Percentiles rank a stretch among this genome's conserved stretches.
Evolutionary conservation across 768 basidiomycete species (phyloP).

Genomic region (Porphyrellus cyaneotinctus): DNA sequence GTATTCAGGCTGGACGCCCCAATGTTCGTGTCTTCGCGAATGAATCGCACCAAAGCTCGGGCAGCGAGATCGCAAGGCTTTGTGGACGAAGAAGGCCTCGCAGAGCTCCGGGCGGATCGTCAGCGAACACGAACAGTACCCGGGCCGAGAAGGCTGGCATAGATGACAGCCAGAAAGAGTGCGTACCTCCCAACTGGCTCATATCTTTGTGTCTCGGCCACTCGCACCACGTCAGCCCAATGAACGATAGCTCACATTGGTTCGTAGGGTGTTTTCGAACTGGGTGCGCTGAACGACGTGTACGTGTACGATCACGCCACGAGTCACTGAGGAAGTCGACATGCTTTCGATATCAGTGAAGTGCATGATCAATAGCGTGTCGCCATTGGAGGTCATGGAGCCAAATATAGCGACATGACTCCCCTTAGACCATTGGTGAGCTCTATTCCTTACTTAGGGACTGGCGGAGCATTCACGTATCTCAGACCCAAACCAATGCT

Average conservation of each 20-base stretch:
- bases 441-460: not conserved
- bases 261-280: slow-evolving; percentile 68
- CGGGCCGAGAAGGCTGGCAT: slow-evolving; percentile 40
- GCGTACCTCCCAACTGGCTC: slow-evolving; percentile 3
- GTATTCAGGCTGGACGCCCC: slow-evolving; percentile 87
- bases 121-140: slow-evolving; percentile 71
- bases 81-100: slow-evolving; percentile 98
- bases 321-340: slow-evolving; percentile 39
- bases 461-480: slow-evolving; percentile 11
- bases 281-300: slow-evolving; percentile 88
- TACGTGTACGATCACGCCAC: slow-evolving; percentile 67
- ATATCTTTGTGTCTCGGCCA: no score
- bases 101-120: slow-evolving; percentile 78
- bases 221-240: slow-evolving; percentile 42
- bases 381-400: slow-evolving; percentile 35
- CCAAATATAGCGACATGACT: slow-evolving; percentile 6
- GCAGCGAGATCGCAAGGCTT: slow-evolving; percentile 80
- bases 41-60: slow-evolving; percentile 60
- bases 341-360: slow-evolving; percentile 64
- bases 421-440: slow-evolving; percentile 13
- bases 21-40: slow-evolving; percentile 87
- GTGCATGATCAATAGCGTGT: slow-evolving; percentile 61
- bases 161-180: slow-evolving; percentile 43
- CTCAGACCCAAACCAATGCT: slow-evolving; percentile 14
- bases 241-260: slow-evolving; percentile 30